Conservation (phyloP, 225 moss, liverwort and hornwort species). For the Climacium dendroides region DNA sequence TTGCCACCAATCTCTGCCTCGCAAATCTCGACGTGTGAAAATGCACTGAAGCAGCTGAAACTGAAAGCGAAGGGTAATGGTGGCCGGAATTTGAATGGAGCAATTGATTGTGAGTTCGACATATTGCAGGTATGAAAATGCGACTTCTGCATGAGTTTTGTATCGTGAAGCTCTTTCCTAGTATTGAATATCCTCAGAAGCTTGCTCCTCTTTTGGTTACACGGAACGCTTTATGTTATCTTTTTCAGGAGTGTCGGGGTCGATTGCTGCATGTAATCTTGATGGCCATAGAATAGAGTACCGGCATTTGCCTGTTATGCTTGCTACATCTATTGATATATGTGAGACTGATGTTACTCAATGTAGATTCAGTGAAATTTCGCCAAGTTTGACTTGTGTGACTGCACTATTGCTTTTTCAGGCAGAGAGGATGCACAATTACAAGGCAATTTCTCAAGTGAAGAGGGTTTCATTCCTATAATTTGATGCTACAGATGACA, state of each 20-base stretch:
- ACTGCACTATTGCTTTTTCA: neutral
- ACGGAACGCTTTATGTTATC: neutral
- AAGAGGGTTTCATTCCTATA: neutral
- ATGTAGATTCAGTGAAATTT: neutral
- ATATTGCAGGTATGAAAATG: neutral
- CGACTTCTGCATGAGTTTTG: neutral
- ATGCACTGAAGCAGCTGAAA: slow-evolving; percentile 28
- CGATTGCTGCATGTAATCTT: neutral
- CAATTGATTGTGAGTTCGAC: neutral
- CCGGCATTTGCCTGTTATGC: neutral
- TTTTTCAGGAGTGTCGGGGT: neutral
- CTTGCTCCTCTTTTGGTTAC: neutral
- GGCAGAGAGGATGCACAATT: neutral
- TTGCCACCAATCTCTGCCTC: slow-evolving; percentile 12
- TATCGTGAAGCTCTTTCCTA: neutral
- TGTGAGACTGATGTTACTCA: neutral
- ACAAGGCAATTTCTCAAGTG: neutral
- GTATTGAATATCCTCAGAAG: neutral
- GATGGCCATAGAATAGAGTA: neutral
- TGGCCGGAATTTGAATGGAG: neutral
- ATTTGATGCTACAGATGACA: neutral
- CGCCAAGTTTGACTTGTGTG: neutral
- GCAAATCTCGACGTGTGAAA: slow-evolving; percentile 26
- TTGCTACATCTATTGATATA: neutral
- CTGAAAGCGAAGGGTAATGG: slow-evolving; percentile 12